Evolutionary conservation across 306 rosid genomes (phyloP).

Genomic region (Bauhinia variegata): DNA sequence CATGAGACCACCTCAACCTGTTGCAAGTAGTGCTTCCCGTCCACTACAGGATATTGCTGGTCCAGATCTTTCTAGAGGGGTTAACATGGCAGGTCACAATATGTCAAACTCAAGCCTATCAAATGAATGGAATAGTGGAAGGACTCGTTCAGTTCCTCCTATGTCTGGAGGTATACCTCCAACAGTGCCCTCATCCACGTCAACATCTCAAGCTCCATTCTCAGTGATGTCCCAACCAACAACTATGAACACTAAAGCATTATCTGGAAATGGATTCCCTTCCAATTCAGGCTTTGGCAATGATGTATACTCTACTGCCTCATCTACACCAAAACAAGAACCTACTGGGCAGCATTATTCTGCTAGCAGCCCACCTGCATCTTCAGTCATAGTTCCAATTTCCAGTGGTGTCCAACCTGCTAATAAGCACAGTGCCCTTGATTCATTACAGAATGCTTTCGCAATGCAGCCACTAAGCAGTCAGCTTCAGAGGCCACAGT

Average conservation of each 20-base stretch:
- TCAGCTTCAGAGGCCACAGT: constrained; percentile 60
- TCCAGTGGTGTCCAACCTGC: constrained; percentile 62
- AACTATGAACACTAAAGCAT: constrained; percentile 49
- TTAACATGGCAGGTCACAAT: constrained; percentile 48
- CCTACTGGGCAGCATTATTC: constrained; percentile 54
- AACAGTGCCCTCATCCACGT: constrained; percentile 46
- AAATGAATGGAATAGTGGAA: constrained; percentile 70
- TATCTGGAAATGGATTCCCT: constrained; percentile 79
- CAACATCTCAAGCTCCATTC: constrained; percentile 46
- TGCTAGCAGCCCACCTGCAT: constrained; percentile 48
- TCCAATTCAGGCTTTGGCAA: constrained; percentile 53
- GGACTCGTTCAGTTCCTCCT: constrained; percentile 52
- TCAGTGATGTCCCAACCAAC: constrained; percentile 58
- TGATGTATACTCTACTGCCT: constrained; percentile 58
- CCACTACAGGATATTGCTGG: constrained; percentile 58
- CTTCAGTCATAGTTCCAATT: constrained; percentile 58
- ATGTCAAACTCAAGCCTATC: constrained; percentile 53
- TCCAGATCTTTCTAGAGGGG: constrained; percentile 49
- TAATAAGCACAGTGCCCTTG: constrained; percentile 57
- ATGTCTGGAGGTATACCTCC: constrained; percentile 67
- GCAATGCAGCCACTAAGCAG: constrained; percentile 55
- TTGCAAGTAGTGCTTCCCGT: constrained; percentile 43
- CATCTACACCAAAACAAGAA: constrained; percentile 56
- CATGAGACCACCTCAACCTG: constrained; percentile 66
- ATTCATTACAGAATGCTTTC: constrained; percentile 67